Conservation (phyloP, 441 rosid species). For the Mallotus repandus region DNA sequence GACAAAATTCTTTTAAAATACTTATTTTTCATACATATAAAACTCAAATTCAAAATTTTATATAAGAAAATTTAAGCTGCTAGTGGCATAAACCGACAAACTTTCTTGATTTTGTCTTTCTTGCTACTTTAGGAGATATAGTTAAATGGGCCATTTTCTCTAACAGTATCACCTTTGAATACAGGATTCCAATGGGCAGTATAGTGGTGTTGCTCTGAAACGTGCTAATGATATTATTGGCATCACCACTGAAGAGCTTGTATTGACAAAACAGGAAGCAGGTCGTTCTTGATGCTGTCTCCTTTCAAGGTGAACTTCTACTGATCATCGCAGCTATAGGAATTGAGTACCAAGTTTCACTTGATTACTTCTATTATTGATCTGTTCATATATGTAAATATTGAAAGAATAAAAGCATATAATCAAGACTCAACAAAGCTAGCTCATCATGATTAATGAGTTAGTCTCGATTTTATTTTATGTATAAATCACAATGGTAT, state of each 20-base stretch:
- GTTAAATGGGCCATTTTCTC: neutral
- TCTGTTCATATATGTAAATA: constrained; percentile 14
- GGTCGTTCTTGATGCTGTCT: neutral
- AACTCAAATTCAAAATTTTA: no score
- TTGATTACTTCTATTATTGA: neutral
- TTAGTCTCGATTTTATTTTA: no score
- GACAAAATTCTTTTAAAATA: no score
- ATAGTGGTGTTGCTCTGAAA: constrained; percentile 65
- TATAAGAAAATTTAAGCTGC: no score
- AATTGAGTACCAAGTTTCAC: no score
- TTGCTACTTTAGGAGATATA: no score
- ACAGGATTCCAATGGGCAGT: constrained; percentile 84
- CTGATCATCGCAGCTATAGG: no score
- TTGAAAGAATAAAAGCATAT: neutral
- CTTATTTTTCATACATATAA: no score
- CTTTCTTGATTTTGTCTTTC: no score
- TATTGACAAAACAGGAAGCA: constrained; percentile 30
- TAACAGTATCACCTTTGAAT: constrained; percentile 16
- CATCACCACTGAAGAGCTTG: constrained; percentile 90
- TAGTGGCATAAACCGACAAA: no score
- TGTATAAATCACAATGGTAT: no score
- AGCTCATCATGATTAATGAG: no score
- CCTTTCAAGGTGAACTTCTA: neutral
- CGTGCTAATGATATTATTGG: constrained; percentile 95
- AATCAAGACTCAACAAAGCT: neutral